Evolutionary conservation across 805 yeast genomes (phyloP).

Genomic region (Myxozyma sirexii): DNA sequence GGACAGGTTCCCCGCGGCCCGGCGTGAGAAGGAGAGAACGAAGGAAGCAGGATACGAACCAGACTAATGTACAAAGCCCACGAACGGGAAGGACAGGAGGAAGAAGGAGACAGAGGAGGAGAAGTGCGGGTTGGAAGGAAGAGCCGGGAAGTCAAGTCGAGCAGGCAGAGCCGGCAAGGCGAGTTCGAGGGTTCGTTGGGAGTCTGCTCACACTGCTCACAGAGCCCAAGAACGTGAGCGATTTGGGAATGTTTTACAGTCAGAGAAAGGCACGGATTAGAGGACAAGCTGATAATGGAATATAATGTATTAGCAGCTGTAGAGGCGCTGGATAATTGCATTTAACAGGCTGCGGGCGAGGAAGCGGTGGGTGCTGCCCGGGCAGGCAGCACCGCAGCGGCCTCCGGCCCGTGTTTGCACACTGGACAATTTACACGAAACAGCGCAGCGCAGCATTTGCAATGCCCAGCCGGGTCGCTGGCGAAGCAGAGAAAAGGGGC

Average conservation of each 20-base stretch:
- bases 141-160: constrained; percentile 8
- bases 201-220: constrained; percentile 16
- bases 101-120: constrained; percentile 2
- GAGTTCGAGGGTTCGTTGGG: constrained; percentile 10
- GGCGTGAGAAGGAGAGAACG: neutral
- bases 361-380: no score
- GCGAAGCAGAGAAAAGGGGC: no score
- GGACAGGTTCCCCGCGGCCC: neutral
- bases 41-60: constrained; percentile 1
- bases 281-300: neutral
- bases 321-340: no score
- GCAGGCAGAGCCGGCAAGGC: constrained; percentile 3
- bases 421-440: no score
- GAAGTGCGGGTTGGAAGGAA: constrained; percentile 2
- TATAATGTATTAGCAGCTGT: no score
- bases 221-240: neutral
- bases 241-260: neutral
- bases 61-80: constrained; percentile 20
- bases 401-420: no score
- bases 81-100: neutral
- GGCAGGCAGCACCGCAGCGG: no score
- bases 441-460: no score
- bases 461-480: no score
- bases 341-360: no score
- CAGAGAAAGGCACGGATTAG: neutral